A percentile compares a stretch with the other conserved stretches of the same genome.
Conservation (phyloP, 1,139 yeast species). For the Pichia norvegensis region DNA sequence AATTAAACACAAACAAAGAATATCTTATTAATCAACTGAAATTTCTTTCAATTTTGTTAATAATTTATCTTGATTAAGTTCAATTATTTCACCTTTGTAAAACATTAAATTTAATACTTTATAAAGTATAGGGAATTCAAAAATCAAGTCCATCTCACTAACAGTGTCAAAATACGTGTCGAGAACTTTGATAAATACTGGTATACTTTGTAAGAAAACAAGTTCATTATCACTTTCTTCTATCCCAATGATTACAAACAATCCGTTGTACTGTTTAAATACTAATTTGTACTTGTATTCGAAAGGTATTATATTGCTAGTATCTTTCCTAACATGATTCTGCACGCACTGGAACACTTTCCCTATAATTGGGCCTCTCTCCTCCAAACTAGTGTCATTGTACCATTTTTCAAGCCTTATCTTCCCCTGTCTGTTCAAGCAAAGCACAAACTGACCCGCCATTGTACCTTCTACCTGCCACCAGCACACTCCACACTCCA, state of each 20-base stretch:
- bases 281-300: slow-evolving; percentile 62
- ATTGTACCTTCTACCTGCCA: not conserved
- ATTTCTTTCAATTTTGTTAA: slow-evolving; percentile 42
- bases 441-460: slow-evolving; percentile 53
- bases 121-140: slow-evolving; percentile 69
- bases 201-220: slow-evolving; percentile 75
- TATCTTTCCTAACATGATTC: slow-evolving; percentile 76
- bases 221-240: slow-evolving; percentile 33
- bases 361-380: slow-evolving; percentile 42
- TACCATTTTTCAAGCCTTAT: slow-evolving; percentile 83
- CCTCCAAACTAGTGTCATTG: slow-evolving; percentile 39
- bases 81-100: slow-evolving; percentile 73
- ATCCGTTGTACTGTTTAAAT: slow-evolving; percentile 86
- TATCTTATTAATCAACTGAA: slow-evolving; percentile 30
- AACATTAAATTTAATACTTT: slow-evolving; percentile 67
- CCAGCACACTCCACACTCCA: too few species aligned
- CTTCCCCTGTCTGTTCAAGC: slow-evolving; percentile 90
- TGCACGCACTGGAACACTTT: slow-evolving; percentile 80
- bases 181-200: slow-evolving; percentile 78
- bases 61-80: slow-evolving; percentile 54
- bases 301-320: slow-evolving; percentile 65
- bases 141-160: slow-evolving; percentile 88
- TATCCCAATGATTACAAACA: slow-evolving; percentile 57
- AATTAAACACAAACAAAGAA: slow-evolving; percentile 11
- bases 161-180: slow-evolving; percentile 83